phyloP scores from a whole-genome alignment of 2,329 filamentous ascomycete genomes.

The Aspergillus sp. region DNA sequence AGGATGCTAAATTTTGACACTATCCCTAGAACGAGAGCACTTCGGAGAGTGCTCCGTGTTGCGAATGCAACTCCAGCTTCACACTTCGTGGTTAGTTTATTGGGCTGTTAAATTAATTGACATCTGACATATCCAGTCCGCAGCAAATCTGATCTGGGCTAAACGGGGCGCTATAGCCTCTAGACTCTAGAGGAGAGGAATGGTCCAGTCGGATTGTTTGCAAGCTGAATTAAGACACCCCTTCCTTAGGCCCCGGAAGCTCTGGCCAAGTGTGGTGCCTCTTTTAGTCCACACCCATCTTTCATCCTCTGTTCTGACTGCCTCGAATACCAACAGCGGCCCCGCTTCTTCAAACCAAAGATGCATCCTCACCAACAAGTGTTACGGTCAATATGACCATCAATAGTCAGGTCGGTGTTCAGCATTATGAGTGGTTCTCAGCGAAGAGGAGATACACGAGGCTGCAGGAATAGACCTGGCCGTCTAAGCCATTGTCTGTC shows the following conservation, averaged over 20 bases:
- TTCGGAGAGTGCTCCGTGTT: no score
- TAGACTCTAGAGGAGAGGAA: not conserved
- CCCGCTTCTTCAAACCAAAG: not conserved
- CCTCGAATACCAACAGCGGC: not conserved
- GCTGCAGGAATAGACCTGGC: not conserved
- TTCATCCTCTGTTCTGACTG: not conserved
- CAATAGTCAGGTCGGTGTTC: no score
- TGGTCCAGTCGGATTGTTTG: not conserved
- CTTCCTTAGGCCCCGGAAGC: not conserved
- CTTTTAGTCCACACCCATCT: no score
- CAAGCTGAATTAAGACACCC: not conserved
- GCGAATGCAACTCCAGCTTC: not conserved
- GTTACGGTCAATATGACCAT: no score
- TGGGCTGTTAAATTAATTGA: not conserved
- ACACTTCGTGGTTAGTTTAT: not conserved
- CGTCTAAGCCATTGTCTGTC: not conserved
- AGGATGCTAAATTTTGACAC: not conserved
- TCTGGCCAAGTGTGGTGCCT: constrained; percentile 1
- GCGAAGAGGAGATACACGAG: not conserved
- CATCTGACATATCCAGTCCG: constrained; percentile 1
- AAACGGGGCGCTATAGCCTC: not conserved
- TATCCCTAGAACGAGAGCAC: not conserved
- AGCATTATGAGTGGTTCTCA: not conserved
- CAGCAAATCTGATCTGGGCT: not conserved
- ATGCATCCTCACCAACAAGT: not conserved